Percentiles rank a stretch among this genome's conserved stretches.
These are phyloP conservation scores for Capsella rubella DNA, from an alignment of 441 rosid species.

Conservation along the genomic window DNA sequence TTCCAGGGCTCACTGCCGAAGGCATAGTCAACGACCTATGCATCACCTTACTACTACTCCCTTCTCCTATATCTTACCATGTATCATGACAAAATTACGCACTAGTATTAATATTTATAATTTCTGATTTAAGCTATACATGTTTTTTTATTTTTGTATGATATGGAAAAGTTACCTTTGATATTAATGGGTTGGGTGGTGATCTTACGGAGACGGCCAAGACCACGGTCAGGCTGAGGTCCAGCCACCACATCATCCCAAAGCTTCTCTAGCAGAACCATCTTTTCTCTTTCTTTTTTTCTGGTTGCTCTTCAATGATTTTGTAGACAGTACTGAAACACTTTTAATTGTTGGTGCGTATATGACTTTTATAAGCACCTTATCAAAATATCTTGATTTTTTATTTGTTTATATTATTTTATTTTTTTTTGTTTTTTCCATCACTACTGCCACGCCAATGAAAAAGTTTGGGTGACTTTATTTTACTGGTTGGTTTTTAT, in stretches of 20 bases:
- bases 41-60: conserved; percentile 37
- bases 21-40: conserved; percentile 43
- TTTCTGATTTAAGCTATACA: not conserved
- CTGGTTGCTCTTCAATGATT: not conserved
- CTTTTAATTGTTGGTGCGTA: not conserved
- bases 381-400: conserved; percentile 42
- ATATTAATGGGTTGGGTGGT: conserved; percentile 55
- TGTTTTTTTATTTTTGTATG: too few species aligned
- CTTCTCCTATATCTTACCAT: conserved; percentile 39
- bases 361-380: conserved; percentile 36
- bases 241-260: conserved; percentile 96
- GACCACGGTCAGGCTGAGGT: conserved; percentile 92
- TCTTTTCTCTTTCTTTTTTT: conserved; percentile 15
- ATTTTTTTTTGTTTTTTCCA: too few species aligned
- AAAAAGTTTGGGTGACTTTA: not conserved
- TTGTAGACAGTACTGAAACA: conserved; percentile 24
- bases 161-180: conserved; percentile 48
- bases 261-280: conserved; percentile 77
- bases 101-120: not conserved
- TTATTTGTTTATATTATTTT: conserved; percentile 12
- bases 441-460: conserved; percentile 11
- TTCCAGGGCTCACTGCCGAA: conserved; percentile 52
- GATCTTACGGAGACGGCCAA: conserved; percentile 81
- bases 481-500: not conserved
- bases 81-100: not conserved